Conservation (phyloP, 2,329 filamentous ascomycete species). For the Monosporascus sp. region DNA sequence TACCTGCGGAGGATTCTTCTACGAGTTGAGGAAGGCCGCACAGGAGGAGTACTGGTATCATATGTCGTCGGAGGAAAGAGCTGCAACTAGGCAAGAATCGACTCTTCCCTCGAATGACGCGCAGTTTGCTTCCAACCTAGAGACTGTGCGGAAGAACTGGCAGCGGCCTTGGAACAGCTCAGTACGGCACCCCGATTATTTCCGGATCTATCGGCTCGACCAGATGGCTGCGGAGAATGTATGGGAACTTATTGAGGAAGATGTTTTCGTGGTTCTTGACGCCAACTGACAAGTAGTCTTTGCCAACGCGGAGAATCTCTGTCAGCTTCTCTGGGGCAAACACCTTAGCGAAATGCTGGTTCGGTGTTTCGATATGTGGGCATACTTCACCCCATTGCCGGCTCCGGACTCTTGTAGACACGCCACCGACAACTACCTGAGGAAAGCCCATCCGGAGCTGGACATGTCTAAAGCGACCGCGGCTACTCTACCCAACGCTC, state of each 20-base stretch:
- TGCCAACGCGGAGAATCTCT: constrained; percentile 5
- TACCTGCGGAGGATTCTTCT: too few species aligned
- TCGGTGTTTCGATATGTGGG: constrained; percentile 4
- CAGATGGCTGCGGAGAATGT: background rate
- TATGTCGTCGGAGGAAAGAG: background rate
- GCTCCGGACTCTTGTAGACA: constrained; percentile 4
- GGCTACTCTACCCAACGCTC: constrained; percentile 5
- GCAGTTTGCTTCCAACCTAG: background rate
- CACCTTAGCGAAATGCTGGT: constrained; percentile 2
- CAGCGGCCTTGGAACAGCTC: background rate
- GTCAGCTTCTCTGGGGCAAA: constrained; percentile 5
- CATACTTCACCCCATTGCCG: constrained; percentile 6
- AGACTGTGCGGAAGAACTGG: background rate
- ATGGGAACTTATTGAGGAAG: background rate
- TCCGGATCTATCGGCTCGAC: background rate
- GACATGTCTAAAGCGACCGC: constrained; percentile 7
- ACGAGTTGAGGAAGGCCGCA: too few species aligned
- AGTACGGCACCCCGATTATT: background rate
- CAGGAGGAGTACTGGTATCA: too few species aligned
- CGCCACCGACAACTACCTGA: constrained; percentile 8
- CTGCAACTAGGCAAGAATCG: background rate
- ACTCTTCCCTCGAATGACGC: background rate
- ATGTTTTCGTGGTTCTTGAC: constrained; percentile 1
- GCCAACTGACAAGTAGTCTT: constrained; percentile 6
- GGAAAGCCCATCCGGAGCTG: constrained; percentile 5